A percentile compares a stretch with the other conserved stretches of the same genome.
These are phyloP conservation scores for Phialemoniopsis sp. DNA, from an alignment of 2,329 filamentous ascomycete genomes.

Conservation along the genomic window DNA sequence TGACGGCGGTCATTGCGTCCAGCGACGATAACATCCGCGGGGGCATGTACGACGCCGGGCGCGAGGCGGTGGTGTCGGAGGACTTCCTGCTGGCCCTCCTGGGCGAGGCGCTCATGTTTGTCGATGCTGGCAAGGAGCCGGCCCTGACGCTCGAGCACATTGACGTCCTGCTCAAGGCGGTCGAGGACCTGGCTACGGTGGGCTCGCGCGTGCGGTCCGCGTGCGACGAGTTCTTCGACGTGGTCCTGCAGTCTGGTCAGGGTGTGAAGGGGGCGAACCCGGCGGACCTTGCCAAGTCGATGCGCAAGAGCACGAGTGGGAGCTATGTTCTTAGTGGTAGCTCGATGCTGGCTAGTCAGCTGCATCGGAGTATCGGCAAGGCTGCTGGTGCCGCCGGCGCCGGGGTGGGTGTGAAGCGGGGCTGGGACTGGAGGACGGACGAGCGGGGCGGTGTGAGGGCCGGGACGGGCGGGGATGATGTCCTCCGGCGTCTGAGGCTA, in stretches of 20 bases:
- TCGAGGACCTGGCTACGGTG: constrained; percentile 77
- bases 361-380: constrained; percentile 56
- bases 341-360: constrained; percentile 62
- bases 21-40: constrained; percentile 89
- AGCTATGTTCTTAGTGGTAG: constrained; percentile 70
- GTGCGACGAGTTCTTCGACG: constrained; percentile 73
- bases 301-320: constrained; percentile 48
- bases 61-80: constrained; percentile 80
- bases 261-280: constrained; percentile 58
- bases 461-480: constrained; percentile 58
- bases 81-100: constrained; percentile 82
- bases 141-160: constrained; percentile 70
- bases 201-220: constrained; percentile 64
- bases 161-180: constrained; percentile 68
- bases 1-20: constrained; percentile 80
- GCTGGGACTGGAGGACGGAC: constrained; percentile 53
- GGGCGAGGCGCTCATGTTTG: constrained; percentile 76
- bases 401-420: constrained; percentile 29
- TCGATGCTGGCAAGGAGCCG: constrained; percentile 40
- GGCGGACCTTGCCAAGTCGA: constrained; percentile 43
- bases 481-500: constrained; percentile 69
- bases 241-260: constrained; percentile 68
- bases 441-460: constrained; percentile 52
- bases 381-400: constrained; percentile 36
- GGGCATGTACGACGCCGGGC: constrained; percentile 76